Evolutionary conservation across 768 basidiomycete genomes (phyloP).

Genomic region (Postia placenta): DNA sequence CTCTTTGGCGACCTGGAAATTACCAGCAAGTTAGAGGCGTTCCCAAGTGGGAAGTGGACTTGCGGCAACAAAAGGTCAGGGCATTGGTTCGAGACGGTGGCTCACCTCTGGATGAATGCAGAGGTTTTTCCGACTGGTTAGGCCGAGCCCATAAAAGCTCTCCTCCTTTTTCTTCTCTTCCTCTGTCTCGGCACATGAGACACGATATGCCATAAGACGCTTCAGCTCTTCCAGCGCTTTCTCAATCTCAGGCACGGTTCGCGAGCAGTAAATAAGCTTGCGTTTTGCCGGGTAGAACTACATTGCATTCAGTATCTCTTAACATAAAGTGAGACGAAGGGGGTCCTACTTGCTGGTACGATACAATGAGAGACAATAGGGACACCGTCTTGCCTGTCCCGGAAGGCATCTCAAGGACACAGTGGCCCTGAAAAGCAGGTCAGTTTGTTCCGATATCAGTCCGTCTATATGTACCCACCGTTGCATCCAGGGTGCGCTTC

Average conservation of each 20-base stretch:
- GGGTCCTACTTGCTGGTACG: slow-evolving; percentile 81
- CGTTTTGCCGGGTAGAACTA: slow-evolving; percentile 90
- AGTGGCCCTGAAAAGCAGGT: slow-evolving; percentile 74
- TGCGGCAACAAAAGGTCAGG: too few relatives aligned
- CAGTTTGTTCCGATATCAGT: too few relatives aligned
- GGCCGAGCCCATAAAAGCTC: slow-evolving; percentile 80
- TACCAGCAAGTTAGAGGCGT: too few relatives aligned
- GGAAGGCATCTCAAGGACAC: slow-evolving; percentile 99
- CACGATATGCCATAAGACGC: slow-evolving; percentile 85
- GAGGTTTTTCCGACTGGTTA: slow-evolving; percentile 94
- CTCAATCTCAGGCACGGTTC: slow-evolving; percentile 98
- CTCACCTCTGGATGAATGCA: slow-evolving; percentile 91
- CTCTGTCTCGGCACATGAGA: slow-evolving; percentile 61
- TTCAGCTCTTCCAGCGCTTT: slow-evolving; percentile 96
- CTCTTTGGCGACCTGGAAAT: slow-evolving; percentile 86
- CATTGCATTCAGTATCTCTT: slow-evolving; percentile 11
- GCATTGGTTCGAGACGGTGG: slow-evolving; percentile 1
- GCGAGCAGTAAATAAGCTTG: slow-evolving; percentile 97
- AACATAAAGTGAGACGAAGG: slow-evolving; percentile 2
- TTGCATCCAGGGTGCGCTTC: slow-evolving; percentile 92
- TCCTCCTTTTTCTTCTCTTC: slow-evolving; percentile 74
- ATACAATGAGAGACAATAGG: slow-evolving; percentile 89
- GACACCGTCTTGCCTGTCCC: slow-evolving; percentile 99
- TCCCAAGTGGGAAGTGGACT: too few relatives aligned
- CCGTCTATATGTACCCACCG: slow-evolving; percentile 61